A percentile compares a stretch with the other conserved stretches of the same genome.
Conservation (phyloP, 1,139 yeast species). For the Trichomonascaceae sp. region DNA sequence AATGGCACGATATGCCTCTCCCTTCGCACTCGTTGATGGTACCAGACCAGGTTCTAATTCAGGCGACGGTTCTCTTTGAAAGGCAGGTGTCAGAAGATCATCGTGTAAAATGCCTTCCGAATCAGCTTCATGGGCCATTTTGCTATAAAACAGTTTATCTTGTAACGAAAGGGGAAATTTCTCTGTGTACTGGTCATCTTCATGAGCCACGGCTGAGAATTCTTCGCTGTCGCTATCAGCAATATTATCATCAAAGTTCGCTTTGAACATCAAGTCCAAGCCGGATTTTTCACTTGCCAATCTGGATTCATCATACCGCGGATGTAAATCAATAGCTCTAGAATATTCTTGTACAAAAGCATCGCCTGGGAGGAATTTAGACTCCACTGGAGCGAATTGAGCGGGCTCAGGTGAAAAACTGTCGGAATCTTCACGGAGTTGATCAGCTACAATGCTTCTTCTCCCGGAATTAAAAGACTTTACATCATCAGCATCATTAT, state of each 20-base stretch:
- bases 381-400: neutral
- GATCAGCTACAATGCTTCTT: neutral
- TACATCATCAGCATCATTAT: neutral
- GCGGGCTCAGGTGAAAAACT: neutral
- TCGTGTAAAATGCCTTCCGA: neutral
- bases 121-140: neutral
- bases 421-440: neutral
- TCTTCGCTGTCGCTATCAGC: neutral
- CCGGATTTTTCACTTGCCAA: constrained; percentile 38
- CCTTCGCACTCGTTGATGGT: neutral
- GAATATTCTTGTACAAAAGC: neutral
- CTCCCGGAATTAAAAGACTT: neutral
- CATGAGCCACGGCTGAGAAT: neutral
- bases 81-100: neutral
- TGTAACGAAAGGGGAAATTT: neutral
- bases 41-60: neutral
- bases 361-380: neutral
- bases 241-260: constrained; percentile 75
- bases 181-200: neutral
- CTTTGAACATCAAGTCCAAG: constrained; percentile 59
- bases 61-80: neutral
- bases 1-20: constrained; percentile 1
- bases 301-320: neutral
- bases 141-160: neutral
- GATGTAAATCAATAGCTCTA: neutral